Conservation (phyloP, 352 stramenopile species). For the Phytophthora hybrid region DNA sequence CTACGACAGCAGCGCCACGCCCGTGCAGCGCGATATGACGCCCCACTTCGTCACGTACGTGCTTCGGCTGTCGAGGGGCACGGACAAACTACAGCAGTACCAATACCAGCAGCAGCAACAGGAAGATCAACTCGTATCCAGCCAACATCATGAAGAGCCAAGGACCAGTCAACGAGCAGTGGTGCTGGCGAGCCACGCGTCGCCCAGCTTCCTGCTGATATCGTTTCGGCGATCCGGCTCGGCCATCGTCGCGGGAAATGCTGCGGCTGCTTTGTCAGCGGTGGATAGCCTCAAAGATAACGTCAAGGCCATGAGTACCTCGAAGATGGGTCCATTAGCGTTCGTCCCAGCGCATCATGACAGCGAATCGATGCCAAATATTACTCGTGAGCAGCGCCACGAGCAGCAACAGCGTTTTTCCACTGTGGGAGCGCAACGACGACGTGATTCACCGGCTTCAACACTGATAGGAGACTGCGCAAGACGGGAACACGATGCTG, state of each 20-base stretch:
- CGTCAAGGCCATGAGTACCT: background rate
- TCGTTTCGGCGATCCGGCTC: constrained; percentile 33
- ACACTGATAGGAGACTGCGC: no score
- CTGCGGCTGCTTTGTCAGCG: background rate
- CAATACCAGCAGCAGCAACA: background rate
- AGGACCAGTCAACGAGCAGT: background rate
- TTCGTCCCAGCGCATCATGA: background rate
- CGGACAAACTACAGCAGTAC: background rate
- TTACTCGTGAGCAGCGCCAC: no score
- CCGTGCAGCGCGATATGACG: constrained; percentile 44
- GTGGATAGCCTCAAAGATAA: background rate
- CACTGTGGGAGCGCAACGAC: background rate
- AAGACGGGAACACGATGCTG: background rate
- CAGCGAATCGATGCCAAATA: background rate
- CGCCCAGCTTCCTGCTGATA: constrained; percentile 33
- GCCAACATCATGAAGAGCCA: background rate
- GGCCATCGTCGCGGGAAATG: background rate
- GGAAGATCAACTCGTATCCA: background rate
- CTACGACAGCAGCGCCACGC: constrained; percentile 47
- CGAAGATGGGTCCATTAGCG: background rate
- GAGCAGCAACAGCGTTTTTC: background rate
- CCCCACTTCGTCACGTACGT: constrained; percentile 43
- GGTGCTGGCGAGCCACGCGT: constrained; percentile 30
- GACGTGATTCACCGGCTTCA: background rate
- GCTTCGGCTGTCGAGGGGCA: constrained; percentile 9